phyloP scores from a whole-genome alignment of 768 basidiomycete species.

The Pluteus cervinus region DNA sequence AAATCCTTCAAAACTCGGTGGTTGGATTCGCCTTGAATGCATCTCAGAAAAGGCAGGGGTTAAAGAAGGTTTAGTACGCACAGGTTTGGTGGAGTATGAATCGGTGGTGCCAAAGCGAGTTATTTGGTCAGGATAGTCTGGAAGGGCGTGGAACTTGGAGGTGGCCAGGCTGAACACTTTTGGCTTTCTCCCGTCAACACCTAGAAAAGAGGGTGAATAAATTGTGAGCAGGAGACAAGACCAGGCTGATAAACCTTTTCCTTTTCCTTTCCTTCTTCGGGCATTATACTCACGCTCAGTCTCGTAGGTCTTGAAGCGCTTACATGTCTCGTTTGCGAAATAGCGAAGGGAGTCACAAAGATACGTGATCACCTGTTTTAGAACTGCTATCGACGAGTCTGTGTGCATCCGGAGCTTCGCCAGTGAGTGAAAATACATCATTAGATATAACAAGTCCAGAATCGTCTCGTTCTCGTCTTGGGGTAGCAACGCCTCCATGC shows the following conservation, averaged over 20 bases:
- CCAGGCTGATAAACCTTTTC: too few relatives aligned
- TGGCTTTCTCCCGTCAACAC: too few relatives aligned
- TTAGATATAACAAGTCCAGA: constrained; percentile 24
- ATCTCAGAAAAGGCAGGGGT: too few relatives aligned
- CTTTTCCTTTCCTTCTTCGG: too few relatives aligned
- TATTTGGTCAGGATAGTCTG: constrained; percentile 6
- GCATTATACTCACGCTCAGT: too few relatives aligned
- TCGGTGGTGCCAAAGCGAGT: constrained; percentile 1
- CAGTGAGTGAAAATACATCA: constrained; percentile 32
- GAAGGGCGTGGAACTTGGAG: constrained; percentile 11
- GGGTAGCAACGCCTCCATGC: constrained; percentile 28
- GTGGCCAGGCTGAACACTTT: constrained; percentile 8
- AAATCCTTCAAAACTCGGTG: too few relatives aligned
- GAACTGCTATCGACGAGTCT: constrained; percentile 18
- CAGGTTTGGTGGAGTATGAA: constrained; percentile 1
- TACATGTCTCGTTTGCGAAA: constrained; percentile 21
- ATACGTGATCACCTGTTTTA: constrained; percentile 16
- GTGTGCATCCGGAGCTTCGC: constrained; percentile 37
- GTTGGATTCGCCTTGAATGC: too few relatives aligned
- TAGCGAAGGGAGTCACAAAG: constrained; percentile 21
- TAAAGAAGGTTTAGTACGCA: too few relatives aligned
- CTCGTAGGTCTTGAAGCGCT: constrained; percentile 11
- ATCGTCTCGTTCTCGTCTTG: constrained; percentile 18
- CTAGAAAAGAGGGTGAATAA: too few relatives aligned
- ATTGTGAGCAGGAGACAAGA: too few relatives aligned